phyloP scores from a whole-genome alignment of 2,329 filamentous ascomycete species.

The Cladosporium oxysporum region DNA sequence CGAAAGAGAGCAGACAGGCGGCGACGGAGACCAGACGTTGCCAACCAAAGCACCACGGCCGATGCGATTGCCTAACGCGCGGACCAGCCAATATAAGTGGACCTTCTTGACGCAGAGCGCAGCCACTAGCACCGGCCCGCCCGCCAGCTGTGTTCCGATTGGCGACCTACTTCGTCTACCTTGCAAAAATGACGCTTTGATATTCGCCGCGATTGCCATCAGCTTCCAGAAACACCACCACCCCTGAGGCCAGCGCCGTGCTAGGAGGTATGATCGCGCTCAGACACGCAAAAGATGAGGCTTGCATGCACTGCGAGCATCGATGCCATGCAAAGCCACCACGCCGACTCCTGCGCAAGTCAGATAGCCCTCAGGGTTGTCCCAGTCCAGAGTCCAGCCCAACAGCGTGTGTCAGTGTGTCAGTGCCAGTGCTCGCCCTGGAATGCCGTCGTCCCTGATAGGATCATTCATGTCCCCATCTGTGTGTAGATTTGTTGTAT shows the following conservation, averaged over 20 bases:
- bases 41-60: neutral
- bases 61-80: neutral
- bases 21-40: slow-evolving; percentile 1
- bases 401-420: neutral
- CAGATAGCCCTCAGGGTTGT: neutral
- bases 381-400: neutral
- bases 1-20: slow-evolving; percentile 1
- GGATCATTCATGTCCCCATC: neutral
- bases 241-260: slow-evolving; percentile 14
- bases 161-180: neutral
- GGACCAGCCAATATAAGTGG: neutral
- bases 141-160: neutral
- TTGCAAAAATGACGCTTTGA: slow-evolving; percentile 13
- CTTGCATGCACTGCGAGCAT: neutral
- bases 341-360: neutral
- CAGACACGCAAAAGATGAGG: neutral
- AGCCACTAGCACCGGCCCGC: neutral
- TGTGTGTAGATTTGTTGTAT: neutral
- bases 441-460: slow-evolving; percentile 4
- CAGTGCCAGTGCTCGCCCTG: slow-evolving; percentile 1
- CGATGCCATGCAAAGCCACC: neutral
- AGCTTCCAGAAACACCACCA: slow-evolving; percentile 11
- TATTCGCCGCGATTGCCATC: neutral
- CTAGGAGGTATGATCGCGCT: neutral
- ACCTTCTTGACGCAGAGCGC: slow-evolving; percentile 2